Base-by-base conservation (phyloP, 2,329 filamentous ascomycete genomes). In the Penicillium sp. region DNA sequence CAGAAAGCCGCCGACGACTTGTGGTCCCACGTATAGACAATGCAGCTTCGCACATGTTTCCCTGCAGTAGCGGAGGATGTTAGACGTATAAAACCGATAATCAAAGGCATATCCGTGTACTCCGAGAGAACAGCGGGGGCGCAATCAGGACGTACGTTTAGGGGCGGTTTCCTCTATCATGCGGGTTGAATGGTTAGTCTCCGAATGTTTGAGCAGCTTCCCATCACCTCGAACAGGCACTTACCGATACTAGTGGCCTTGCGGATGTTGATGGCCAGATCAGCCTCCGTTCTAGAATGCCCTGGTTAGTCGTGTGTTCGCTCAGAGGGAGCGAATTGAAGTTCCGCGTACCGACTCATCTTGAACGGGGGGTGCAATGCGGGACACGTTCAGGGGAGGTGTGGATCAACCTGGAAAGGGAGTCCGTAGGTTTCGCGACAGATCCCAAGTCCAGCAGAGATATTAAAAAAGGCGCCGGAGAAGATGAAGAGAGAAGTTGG, bases 1-100 rank as follows among this genome's bases (percentile, higher is more conserved):
- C 94, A 99, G 75, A 99, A 99, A 71, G 92, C 91, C 71, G 87
- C 83, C 37, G 92, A 96, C 62, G 89, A 96, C 79, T 96, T 95
- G 80, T 99, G 92, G 77, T 99, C 94, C 94, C 94, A 99, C 55
- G 93, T 97, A 76, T 97, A 97, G 42, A 99, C 93, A 68, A 99
- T 99, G 72, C 91, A 96, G 75, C 90, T 92, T 71, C 94, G 90
- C 54, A 99, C 94, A 89, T 99, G 94, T 79, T 99, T 99, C 57
- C 84, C 84, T 84, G 68, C 33, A 50, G 52, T 48, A 23, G 26
- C 33, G 43, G 39, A 37, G 19, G 14, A 19, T 40, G 40, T 31
- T 50, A 54, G 47, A 56, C 40, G 42, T 36, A n/a, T n/a, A 13
- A 11, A 29, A 13, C 19, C 24, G 40, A 29, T 29, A n/a, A 29